Percentiles rank a stretch among this genome's conserved stretches.
Conservation (phyloP, 2,329 filamentous ascomycete species). For the Aspergillus arachidicola region DNA sequence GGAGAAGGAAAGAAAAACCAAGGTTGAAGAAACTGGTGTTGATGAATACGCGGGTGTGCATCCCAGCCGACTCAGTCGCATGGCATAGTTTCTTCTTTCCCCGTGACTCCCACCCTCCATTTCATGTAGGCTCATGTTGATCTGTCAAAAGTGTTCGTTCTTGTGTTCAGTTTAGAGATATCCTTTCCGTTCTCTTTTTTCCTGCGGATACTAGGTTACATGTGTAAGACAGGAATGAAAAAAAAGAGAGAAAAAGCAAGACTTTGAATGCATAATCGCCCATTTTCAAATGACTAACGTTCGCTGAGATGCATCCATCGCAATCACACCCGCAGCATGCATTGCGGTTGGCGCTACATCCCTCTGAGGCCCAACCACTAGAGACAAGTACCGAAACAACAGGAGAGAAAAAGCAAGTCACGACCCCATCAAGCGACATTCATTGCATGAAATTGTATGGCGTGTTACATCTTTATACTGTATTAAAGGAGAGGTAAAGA, state of each 20-base stretch:
- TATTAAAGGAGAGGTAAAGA: slow-evolving; percentile 19
- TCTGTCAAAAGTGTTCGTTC: slow-evolving; percentile 8
- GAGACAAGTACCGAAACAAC: not conserved
- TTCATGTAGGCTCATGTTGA: not conserved
- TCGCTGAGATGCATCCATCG: slow-evolving; percentile 2
- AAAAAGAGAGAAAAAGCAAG: not conserved
- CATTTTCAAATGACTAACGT: slow-evolving; percentile 1
- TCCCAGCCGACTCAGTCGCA: slow-evolving; percentile 46
- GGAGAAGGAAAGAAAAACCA: slow-evolving; percentile 41
- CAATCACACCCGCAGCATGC: slow-evolving; percentile 2
- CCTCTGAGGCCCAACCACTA: not conserved
- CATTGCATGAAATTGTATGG: slow-evolving; percentile 26
- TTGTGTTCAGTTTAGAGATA: slow-evolving; percentile 19
- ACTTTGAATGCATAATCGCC: not conserved
- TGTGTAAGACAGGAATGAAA: slow-evolving; percentile 11
- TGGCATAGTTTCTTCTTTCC: slow-evolving; percentile 25
- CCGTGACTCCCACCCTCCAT: not conserved
- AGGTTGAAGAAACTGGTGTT: slow-evolving; percentile 17
- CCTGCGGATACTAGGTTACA: slow-evolving; percentile 12
- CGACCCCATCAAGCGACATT: slow-evolving; percentile 17
- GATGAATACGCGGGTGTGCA: slow-evolving; percentile 43
- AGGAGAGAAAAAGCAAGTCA: not conserved
- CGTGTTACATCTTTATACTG: slow-evolving; percentile 32
- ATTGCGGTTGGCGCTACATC: slow-evolving; percentile 1
- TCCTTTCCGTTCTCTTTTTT: slow-evolving; percentile 19